Evolutionary conservation across 163 green algal genomes (phyloP).

Genomic region (Scenedesmus sp.): DNA sequence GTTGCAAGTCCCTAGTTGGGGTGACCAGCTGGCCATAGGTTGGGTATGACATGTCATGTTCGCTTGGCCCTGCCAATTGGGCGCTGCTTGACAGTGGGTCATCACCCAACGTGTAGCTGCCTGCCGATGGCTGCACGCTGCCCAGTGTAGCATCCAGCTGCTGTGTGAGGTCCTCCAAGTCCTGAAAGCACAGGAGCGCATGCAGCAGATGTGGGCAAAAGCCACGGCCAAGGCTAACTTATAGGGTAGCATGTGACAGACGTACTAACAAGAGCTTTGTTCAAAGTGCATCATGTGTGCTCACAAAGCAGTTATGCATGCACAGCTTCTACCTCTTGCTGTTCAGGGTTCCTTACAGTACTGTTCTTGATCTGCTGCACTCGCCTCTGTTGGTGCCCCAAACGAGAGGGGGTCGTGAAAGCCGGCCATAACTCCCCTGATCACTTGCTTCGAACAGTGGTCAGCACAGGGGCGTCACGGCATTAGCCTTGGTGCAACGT

Average conservation of each 20-base stretch:
- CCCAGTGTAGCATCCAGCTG: constrained; percentile 2
- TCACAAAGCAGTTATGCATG: background rate
- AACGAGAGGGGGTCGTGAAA: constrained; percentile 28
- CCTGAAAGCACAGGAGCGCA: constrained; percentile 13
- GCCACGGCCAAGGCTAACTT: background rate
- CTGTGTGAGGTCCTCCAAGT: constrained; percentile 38
- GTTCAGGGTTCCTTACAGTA: background rate
- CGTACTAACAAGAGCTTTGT: background rate
- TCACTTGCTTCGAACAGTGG: background rate
- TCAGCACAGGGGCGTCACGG: background rate
- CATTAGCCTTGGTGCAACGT: background rate
- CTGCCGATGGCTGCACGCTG: background rate
- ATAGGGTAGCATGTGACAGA: background rate
- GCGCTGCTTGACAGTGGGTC: constrained; percentile 13
- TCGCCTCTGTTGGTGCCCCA: constrained; percentile 19
- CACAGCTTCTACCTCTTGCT: background rate
- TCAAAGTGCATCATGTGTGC: background rate
- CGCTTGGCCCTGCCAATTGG: constrained; percentile 11
- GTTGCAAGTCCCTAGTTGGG: background rate
- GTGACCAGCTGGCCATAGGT: constrained; percentile 51
- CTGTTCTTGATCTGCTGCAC: background rate
- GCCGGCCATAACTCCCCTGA: background rate
- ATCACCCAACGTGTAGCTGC: constrained; percentile 13
- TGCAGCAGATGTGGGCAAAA: background rate
- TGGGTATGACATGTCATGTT: constrained; percentile 29